Evolutionary conservation across 106 monocot genomes (phyloP), one percentile per base, ranked within the genome.

Genomic region (Iris macrosiphon): DNA sequence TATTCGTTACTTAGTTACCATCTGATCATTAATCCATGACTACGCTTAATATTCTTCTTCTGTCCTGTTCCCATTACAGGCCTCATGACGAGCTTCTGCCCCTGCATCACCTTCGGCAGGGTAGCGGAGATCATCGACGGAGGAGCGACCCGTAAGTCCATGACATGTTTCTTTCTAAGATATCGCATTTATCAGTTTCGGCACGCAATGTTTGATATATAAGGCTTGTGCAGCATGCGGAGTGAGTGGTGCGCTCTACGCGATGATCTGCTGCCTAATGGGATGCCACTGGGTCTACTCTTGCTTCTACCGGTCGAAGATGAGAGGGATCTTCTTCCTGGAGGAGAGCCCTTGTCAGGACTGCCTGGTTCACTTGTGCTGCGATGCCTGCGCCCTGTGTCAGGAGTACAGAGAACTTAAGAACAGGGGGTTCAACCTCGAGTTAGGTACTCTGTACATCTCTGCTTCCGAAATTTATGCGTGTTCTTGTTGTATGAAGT

Each of bases 321-420:
- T 87, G 63, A 65, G 87, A 38, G 40, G 53, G 2, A 39, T 45
- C 51, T 81, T 55, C 60, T 59, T 59, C 53, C 27, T 87, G 29
- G 64, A 59, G 4, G 77, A 78, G 16, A 38, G 63, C 5, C 65
- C 67, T 0, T 63, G 62, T 18, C 59, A 70, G 0, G 87, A 87
- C 49, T 87, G 62, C 70, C 44, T 77, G 16, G 69, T 81, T 26
- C 87, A 87, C 54, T 61, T 62, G 45, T 87, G 81, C 42, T 87
- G 87, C 51, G 73, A 82, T 49, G 7, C 45, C 3, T 68, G 77
- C 16, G 74, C 81, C 10, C 65, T 87, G 22, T 77, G 77, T 39
- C 87, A 87, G 47, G 77, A 81, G 61, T 67, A 81, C 49, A 68
- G 81, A 2, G 87, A 87, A 60, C 73, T 87, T 24, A 66, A 50